Base-by-base conservation (phyloP, 306 rosid genomes). In the Sicyos edulis region DNA sequence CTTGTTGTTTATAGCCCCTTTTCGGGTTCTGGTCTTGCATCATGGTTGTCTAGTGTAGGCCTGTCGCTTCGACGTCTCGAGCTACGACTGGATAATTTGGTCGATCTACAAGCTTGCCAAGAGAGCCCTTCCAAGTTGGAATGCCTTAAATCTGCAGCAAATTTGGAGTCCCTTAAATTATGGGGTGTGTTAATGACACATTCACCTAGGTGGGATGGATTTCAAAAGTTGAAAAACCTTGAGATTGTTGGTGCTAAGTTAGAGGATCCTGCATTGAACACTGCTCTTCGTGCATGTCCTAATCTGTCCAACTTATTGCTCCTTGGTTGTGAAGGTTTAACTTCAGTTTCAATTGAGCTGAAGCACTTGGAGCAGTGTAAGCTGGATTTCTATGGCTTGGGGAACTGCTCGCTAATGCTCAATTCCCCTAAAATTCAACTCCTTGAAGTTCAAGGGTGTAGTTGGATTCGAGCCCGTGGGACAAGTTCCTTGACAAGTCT, bases 391-490 rank as follows among this genome's bases (percentile, higher is more conserved):
- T 87, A 91, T 53, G 99, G 99, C 22, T 14, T 78, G 68, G 97
- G 96, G 3, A 81, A 95, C 83, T 85, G 88, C 78, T 82, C 87
- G 2, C 88, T 95, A 67, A 63, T 82, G 14, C 77, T 95, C 68
- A 86, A 57, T 53, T 85, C 88, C 74, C 91, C 97, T 0, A 87
- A 78, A 70, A 81, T 95, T 34, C 83, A 86, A 76, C 80, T 86
- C 65, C 97, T 95, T 74, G 96, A 95, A 83, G 88, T 95, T 73
- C 99, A 91, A 85, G 99, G 99, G 20, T 95, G 96, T 85, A 89
- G 96, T 66, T 89, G 91, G 97, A 91, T 95, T 75, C 83, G 86
- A 74, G 99, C 88, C 72, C 77, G 79, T 19, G 83, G 84, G 76
- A 78, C 96, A 44, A 76, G 80, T 65, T 71, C 70, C 82, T 79